Evolutionary conservation across 1,139 yeast species (phyloP).

Genomic region (Candida sojae): DNA sequence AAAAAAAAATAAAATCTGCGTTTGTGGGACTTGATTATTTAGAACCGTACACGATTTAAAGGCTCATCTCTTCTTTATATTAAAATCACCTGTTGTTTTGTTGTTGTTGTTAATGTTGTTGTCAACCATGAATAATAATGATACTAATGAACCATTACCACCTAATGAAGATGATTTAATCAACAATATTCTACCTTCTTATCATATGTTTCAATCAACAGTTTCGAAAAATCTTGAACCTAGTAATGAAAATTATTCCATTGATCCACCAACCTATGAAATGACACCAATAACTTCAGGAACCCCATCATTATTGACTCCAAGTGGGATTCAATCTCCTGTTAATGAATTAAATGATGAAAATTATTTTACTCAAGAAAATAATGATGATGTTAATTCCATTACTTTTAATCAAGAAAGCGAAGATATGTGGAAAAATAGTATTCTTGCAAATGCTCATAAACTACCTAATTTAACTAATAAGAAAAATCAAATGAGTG

Average conservation of each 20-base stretch:
- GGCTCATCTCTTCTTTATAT: too few relatives aligned
- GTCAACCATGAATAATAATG: not conserved
- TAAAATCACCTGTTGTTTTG: too few relatives aligned
- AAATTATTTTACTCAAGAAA: not conserved
- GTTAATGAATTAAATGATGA: slow-evolving; percentile 10
- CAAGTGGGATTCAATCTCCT: slow-evolving; percentile 21
- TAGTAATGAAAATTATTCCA: slow-evolving; percentile 40
- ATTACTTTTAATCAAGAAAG: slow-evolving; percentile 25
- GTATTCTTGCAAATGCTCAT: slow-evolving; percentile 47
- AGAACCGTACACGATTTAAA: too few relatives aligned
- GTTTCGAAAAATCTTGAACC: slow-evolving; percentile 41
- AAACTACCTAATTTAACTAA: slow-evolving; percentile 37
- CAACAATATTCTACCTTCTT: slow-evolving; percentile 47
- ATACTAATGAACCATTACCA: slow-evolving; percentile 8
- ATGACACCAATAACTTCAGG: slow-evolving; percentile 33
- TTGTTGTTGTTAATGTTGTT: not conserved
- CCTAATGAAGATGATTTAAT: slow-evolving; percentile 32
- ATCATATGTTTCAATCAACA: slow-evolving; percentile 49
- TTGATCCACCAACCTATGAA: slow-evolving; percentile 48
- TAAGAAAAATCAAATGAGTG: slow-evolving; percentile 25
- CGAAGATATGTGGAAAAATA: slow-evolving; percentile 43
- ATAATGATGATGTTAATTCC: slow-evolving; percentile 1
- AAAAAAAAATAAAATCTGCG: not conserved
- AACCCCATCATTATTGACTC: slow-evolving; percentile 15
- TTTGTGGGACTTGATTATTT: too few relatives aligned